These are phyloP conservation scores for Didymella exigua DNA, from an alignment of 2,329 filamentous ascomycete genomes.

Conservation along the genomic window DNA sequence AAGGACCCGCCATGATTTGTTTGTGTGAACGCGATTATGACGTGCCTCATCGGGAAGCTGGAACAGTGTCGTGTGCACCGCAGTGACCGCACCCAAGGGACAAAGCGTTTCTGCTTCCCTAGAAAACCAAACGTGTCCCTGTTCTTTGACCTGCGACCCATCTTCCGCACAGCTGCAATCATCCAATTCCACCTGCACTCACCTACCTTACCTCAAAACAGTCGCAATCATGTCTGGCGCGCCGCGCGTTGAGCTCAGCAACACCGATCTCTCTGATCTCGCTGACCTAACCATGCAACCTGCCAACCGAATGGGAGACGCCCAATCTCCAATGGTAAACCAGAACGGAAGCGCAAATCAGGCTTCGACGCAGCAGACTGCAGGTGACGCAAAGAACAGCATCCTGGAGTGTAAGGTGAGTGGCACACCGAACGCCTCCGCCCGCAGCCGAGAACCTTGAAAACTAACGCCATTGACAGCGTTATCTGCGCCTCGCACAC, in stretches of 20 bases:
- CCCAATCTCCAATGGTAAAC: conserved; percentile 22
- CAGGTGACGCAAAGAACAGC: conserved; percentile 45
- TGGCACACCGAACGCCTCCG: conserved; percentile 31
- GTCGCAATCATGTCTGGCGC: conserved; percentile 37
- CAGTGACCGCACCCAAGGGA: conserved; percentile 6
- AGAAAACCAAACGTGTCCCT: conserved; percentile 15
- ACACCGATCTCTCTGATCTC: conserved; percentile 33
- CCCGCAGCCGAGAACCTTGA: conserved; percentile 39
- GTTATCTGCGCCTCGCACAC: conserved; percentile 47
- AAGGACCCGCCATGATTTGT: conserved; percentile 11
- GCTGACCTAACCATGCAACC: conserved; percentile 31
- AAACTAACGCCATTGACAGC: conserved; percentile 45
- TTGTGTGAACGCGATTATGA: conserved; percentile 18
- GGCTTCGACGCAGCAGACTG: conserved; percentile 28
- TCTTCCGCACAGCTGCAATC: conserved; percentile 5
- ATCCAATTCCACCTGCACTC: not conserved
- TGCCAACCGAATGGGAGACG: conserved; percentile 19
- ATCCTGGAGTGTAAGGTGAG: conserved; percentile 54
- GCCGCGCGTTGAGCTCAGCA: conserved; percentile 40
- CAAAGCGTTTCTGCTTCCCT: conserved; percentile 12
- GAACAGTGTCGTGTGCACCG: conserved; percentile 17
- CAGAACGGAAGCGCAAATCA: conserved; percentile 30
- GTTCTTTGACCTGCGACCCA: conserved; percentile 1
- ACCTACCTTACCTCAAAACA: conserved; percentile 4
- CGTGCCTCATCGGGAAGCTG: conserved; percentile 13